phyloP scores from a whole-genome alignment of 2,329 filamentous ascomycete genomes.

The Colletotrichum sp. region DNA sequence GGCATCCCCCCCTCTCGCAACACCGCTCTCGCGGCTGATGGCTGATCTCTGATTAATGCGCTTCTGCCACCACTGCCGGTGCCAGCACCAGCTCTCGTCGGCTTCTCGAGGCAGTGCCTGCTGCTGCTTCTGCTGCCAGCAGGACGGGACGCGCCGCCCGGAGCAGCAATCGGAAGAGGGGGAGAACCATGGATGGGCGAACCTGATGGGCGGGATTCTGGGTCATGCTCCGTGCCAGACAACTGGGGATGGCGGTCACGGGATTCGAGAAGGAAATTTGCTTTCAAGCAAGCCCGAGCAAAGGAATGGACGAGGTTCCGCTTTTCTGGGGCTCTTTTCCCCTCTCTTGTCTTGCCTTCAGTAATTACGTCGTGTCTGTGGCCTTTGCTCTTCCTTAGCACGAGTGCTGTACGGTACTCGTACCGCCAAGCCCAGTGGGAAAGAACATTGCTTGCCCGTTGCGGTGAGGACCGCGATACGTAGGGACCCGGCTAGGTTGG shows the following conservation, averaged over 20 bases:
- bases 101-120: not conserved
- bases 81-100: not conserved
- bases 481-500: not conserved
- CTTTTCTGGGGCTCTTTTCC: conserved; percentile 13
- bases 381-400: not conserved
- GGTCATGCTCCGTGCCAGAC: conserved; percentile 8
- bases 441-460: not conserved
- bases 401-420: not conserved
- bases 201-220: not conserved
- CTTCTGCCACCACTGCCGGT: not conserved
- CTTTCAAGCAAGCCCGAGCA: not conserved
- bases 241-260: conserved; percentile 6
- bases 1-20: not conserved
- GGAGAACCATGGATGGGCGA: not conserved
- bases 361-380: not conserved
- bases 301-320: conserved; percentile 13
- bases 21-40: conserved; percentile 1
- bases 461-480: not conserved
- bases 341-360: not conserved
- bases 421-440: not conserved
- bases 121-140: not conserved
- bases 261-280: conserved; percentile 17
- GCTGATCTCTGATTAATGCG: not conserved
- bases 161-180: conserved; percentile 5
- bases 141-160: conserved; percentile 19